Evolutionary conservation across 345 rosid genomes (phyloP), one percentile per base, ranked within the genome.

Genomic region (Eucalyptus marginata): DNA sequence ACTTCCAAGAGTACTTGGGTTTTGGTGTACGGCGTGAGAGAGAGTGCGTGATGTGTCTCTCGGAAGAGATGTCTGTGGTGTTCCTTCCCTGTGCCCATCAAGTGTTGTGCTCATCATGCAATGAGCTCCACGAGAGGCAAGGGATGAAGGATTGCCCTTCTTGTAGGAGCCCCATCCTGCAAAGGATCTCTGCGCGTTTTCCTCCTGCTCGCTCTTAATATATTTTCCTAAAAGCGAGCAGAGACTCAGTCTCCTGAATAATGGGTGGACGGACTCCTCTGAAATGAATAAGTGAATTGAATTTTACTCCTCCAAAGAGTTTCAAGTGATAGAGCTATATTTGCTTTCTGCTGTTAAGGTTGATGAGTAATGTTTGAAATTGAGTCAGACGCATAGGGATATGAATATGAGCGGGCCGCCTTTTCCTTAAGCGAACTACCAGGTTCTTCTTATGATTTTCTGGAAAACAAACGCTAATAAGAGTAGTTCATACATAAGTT

Each of bases 31-130:
- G 92, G 88, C 95, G 97, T 7, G 99, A 97, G 89, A 93, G 97
- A 33, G 99, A 97, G 88, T 97, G 99, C 46, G 99, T 97, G 88
- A 96, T 97, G 99, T 97, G 99, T 93, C 96, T 94, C 12, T 93
- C 96, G 2, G 96, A 94, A 87, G 96, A 93, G 89, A 93, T 92
- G 93, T 91, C 94, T 1, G 92, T 94, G 49, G 94, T 94, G 27
- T 94, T 94, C 86, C 93, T 94, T 40, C 96, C 96, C 3, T 94
- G 96, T 81, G 94, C 96, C 31, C 96, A 94, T 89, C 94, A 93
- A 87, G 95, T 92, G 54, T 94, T 94, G 51, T 94, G 96, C 92
- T 89, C 90, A 44, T 91, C 87, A 6, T 94, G 96, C 91, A 93
- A 94, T 14, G 96, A 93, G 90, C 94, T 94, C 66, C 96, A 94